Conservation (phyloP, 345 rosid species). For the Rubroshorea leprosula region DNA sequence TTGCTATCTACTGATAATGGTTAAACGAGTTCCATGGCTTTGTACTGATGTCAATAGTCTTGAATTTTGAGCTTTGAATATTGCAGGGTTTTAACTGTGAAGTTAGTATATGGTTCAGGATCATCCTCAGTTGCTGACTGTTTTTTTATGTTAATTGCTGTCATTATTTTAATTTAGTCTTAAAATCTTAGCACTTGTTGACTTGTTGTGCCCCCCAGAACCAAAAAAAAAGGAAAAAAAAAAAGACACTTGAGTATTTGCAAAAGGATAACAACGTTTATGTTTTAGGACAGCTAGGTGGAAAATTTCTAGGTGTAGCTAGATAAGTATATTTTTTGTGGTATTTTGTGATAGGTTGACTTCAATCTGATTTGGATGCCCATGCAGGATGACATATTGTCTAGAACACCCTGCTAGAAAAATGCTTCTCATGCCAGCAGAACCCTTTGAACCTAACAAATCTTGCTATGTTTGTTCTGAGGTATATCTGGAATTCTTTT, state of each 20-base stretch:
- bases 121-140: no score
- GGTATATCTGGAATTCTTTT: constrained; percentile 37
- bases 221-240: no score
- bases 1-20: neutral
- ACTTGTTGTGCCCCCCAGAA: no score
- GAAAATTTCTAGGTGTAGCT: neutral
- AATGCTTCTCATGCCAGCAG: constrained; percentile 96
- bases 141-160: no score
- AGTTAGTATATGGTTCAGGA: no score
- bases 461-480: constrained; percentile 95
- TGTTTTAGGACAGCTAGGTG: neutral
- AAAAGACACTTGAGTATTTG: no score
- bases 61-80: no score
- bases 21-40: no score
- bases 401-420: constrained; percentile 77
- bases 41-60: no score
- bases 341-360: neutral
- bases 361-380: constrained; percentile 17
- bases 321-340: neutral
- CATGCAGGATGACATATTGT: constrained; percentile 89
- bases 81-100: no score
- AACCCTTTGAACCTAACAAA: constrained; percentile 85
- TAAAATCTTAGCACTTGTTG: no score
- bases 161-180: no score
- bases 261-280: neutral